Evolutionary conservation across 73 alveolate species (phyloP), one percentile per base, ranked within the genome.

Genomic region (Uronychia setigera): DNA sequence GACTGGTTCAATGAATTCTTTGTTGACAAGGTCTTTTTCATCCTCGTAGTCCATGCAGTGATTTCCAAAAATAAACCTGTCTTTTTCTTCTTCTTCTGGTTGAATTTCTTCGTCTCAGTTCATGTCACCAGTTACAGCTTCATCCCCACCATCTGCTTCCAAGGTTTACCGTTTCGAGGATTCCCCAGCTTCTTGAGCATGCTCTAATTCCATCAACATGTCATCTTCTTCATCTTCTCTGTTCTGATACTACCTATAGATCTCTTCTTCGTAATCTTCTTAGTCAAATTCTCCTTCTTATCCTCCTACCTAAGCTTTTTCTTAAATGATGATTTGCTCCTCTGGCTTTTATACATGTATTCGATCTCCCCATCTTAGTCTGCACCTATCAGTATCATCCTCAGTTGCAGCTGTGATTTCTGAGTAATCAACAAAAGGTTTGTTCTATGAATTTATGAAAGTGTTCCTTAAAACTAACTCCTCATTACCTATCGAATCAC

Each of bases 391-490:
- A 46, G 67, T 11, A 46, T 46, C 67, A 19, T 46, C 67, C 19
- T 46, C 67, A 11, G 67, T 46, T 11, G 67, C 19, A 19, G 67
- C 67, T 11, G 67, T 46, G 5, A 46, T 46, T 19, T 46, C 67
- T 11, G 67, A 46, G 67, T 46, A 46, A 19, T 46, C 67, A 5
- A 46, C 67, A 46, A 46, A 46, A 11, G 67, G 67, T 19, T 46
- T 46, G 67, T 46, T 92, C 35, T 85, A 35, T 0, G 91, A 83
- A 77, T 85, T 85, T 5, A 85, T 58, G 31, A 77, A 85, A 0
- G 91, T 85, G 58, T 85, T 85, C 81, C 91, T 85, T 1, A 85
- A 59, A 29, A 85, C 31, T 11, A 77, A 33, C 79, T 85, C 91
- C 75, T 85, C 82, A 5, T 29, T 25, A 1, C 31, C 29, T 81